Evolutionary conservation across 2,329 filamentous ascomycete genomes (phyloP), one percentile per base, ranked within the genome.

Genomic region (Cladosporium sphaerospermum): DNA sequence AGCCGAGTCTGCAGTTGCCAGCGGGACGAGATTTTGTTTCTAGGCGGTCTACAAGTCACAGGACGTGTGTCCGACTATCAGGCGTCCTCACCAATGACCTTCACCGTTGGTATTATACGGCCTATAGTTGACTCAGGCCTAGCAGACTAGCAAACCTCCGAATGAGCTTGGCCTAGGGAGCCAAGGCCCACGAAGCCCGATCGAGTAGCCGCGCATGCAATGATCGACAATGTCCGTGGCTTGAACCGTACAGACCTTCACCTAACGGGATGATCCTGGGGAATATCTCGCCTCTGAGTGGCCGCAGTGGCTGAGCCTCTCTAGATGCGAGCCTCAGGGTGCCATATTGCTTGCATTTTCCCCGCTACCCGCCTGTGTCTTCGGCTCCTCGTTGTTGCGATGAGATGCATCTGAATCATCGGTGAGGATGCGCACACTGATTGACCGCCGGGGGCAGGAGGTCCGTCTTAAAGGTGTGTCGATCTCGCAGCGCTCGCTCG

Each of bases 301-400:
- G 36, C n/a, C 36, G 8, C 4, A 9, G 10, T 14, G 3, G 8
- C n/a, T 14, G 23, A 28, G 23, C 23, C 23, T 28, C 23, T 28
- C 23, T 2, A 28, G 7, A 28, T 16, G 3, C 6, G 36, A 39
- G 10, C n/a, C n/a, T n/a, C 36, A 39, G 36, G 34, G n/a, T 14
- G 5, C 36, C 16, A 39, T 39, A 39, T 16, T 14, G n/a, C 34
- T 39, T n/a, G 16, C 16, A 14, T 14, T 14, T 39, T 34, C 40
- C 33, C 48, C 48, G 40, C 32, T 51, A 43, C 33, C 48, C 48
- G 40, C 32, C 31, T 51, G 48, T 40, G 44, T 18, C 18, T 51
- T 40, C 48, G 48, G 48, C 48, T 51, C 48, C 48, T 51, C 48
- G 37, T 28, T 37, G 48, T 51, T 51, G 48, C 48, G 48, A 51